Evolutionary conservation across 176 grass and related monocot genomes (phyloP).

Genomic region (Carex kokanica): DNA sequence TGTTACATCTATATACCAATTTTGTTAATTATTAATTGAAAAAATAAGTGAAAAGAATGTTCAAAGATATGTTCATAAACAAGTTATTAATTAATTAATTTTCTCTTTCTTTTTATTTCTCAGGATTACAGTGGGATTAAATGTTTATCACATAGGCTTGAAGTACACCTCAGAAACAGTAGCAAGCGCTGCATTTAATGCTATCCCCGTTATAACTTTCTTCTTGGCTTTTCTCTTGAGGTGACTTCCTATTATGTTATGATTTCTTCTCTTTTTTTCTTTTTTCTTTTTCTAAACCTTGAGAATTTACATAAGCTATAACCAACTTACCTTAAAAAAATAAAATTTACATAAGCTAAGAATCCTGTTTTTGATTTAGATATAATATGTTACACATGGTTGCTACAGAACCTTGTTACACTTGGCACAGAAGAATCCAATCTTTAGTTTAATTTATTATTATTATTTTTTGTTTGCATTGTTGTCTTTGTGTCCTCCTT

Average conservation of each 20-base stretch:
- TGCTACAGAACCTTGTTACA: neutral
- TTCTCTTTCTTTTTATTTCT: neutral
- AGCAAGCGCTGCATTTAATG: constrained; percentile 41
- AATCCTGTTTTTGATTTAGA: neutral
- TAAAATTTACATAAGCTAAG: neutral
- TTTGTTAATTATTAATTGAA: neutral
- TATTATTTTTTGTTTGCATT: neutral
- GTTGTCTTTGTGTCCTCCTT: neutral
- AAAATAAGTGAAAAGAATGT: neutral
- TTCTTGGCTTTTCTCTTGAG: constrained; percentile 49
- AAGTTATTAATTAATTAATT: neutral
- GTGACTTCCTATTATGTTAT: constrained; percentile 20
- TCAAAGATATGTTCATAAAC: neutral
- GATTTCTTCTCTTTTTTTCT: too few species aligned
- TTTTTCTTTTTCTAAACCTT: too few species aligned
- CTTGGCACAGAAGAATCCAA: neutral
- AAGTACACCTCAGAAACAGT: constrained; percentile 63
- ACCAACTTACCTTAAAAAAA: neutral
- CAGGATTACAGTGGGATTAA: constrained; percentile 55
- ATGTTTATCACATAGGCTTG: constrained; percentile 48
- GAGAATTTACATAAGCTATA: neutral
- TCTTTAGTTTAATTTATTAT: neutral
- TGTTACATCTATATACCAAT: neutral
- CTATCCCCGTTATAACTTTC: constrained; percentile 61
- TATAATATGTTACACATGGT: neutral